Percentiles rank a stretch among this genome's conserved stretches.
Evolutionary conservation across 73 alveolate genomes (phyloP).

Genomic region (Blepharisma stoltei): DNA sequence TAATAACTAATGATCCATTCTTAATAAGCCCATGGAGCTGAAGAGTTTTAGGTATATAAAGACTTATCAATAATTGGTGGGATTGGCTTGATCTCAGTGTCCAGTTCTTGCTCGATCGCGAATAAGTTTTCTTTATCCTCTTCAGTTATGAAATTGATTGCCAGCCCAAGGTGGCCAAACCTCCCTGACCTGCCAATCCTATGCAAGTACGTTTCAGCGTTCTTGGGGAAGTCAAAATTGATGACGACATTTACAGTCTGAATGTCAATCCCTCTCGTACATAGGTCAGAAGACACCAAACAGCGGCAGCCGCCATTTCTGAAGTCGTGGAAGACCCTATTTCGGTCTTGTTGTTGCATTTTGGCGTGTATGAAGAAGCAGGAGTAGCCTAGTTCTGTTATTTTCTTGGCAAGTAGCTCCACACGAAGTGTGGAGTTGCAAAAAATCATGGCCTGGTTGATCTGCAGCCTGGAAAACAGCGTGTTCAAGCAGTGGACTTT

Average conservation of each 20-base stretch:
- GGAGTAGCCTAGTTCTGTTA: conserved; percentile 85
- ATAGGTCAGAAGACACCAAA: conserved; percentile 73
- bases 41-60: conserved; percentile 62
- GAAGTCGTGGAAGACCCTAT: conserved; percentile 89
- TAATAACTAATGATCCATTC: no score
- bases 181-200: conserved; percentile 98
- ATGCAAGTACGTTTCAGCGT: conserved; percentile 92
- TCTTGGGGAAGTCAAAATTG: conserved; percentile 94
- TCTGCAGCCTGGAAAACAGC: conserved; percentile 74
- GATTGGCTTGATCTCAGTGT: conserved; percentile 96
- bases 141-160: conserved; percentile 64
- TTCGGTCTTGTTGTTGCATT: conserved; percentile 79
- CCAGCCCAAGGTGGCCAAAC: conserved; percentile 79
- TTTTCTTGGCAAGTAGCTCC: conserved; percentile 89
- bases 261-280: conserved; percentile 97
- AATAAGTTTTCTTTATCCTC: conserved; percentile 70
- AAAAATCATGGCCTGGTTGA: conserved; percentile 88
- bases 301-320: conserved; percentile 81
- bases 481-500: conserved; percentile 80
- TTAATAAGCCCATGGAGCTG: no score
- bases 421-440: conserved; percentile 92
- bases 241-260: conserved; percentile 90
- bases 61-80: conserved; percentile 96
- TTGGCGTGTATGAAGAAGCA: conserved; percentile 80
- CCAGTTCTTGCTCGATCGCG: conserved; percentile 90